These are phyloP conservation scores for Populus euphratica DNA, from an alignment of 345 rosid genomes.

Conservation along the genomic window DNA sequence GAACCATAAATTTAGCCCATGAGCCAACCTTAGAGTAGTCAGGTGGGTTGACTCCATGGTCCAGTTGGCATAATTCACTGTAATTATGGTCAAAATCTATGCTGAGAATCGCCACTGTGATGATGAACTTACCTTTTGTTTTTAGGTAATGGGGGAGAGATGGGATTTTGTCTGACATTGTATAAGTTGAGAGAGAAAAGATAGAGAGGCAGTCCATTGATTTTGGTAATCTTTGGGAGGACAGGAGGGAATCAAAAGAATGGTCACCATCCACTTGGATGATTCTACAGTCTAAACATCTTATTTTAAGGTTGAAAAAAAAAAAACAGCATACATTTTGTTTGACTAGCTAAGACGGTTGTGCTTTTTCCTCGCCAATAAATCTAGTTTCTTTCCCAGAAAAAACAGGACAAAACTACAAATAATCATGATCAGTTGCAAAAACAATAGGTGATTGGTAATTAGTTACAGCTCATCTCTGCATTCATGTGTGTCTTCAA, in stretches of 20 bases:
- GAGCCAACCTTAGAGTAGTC: neutral
- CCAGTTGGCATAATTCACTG: neutral
- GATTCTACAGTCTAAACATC: neutral
- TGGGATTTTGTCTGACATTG: neutral
- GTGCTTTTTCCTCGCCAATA: neutral
- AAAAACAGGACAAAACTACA: neutral
- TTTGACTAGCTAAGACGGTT: too few species aligned
- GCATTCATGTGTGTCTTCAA: neutral
- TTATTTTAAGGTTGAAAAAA: neutral
- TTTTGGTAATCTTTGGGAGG: neutral
- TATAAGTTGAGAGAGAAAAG: neutral
- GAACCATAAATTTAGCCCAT: neutral
- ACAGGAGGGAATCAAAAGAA: neutral
- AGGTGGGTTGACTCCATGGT: neutral
- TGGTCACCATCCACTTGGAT: neutral
- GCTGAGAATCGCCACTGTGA: neutral
- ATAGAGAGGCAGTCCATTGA: neutral
- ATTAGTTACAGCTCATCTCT: neutral
- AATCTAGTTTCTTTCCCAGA: neutral
- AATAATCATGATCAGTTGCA: neutral
- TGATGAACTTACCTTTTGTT: neutral
- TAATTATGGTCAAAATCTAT: neutral
- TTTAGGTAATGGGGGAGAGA: neutral
- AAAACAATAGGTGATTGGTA: neutral
- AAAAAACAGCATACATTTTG: neutral